Evolutionary conservation across 768 basidiomycete genomes (phyloP), one percentile per base, ranked within the genome.

Genomic region (Xerocomellus intermedius): DNA sequence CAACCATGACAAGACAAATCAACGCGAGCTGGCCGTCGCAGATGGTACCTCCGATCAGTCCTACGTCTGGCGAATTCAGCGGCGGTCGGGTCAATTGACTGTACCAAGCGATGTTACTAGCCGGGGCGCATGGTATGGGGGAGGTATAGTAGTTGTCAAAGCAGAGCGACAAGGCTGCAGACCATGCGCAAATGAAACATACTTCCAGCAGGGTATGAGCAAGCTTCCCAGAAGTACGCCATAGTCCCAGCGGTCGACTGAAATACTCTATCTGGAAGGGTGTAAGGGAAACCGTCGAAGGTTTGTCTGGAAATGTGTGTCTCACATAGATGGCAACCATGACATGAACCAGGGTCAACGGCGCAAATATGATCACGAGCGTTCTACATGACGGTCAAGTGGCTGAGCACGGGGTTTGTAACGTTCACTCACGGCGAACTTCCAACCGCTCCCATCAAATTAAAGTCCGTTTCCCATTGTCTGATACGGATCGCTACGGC

Each of bases 91-190:
- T 77, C 9, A 91, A 67, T 50, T 82, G 62, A 65, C 82, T 86
- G 69, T 92, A 94, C 91, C 91, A 94, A 19, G 83, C 77, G 16
- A 77, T 84, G 37, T 72, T 75, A 19, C 79, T 78, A 5, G 73
- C 63, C 4, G 85, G 75, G 0, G 88, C 82, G 63, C 94, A 96
- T 32, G 89, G 86, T 43, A 95, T 81, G 22, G 84, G 74, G 4
- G 91, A 90, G 5, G 92, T 94, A 74, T 94, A 93, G 72, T 86
- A 93, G 66, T 96, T 92, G 77, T 95, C 91, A 73, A 95, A 92
- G 58, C 83, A 85, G 50, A 95, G 85, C 17, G 91, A 91, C 50
- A 95, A 79, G 16, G 89, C 86, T 32, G 91, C 89, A 54, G 91
- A 92, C 92, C 93, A 96, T n/a, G 88, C 83, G 72, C 93, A 95